Evolutionary conservation across 1,284 basidiomycete genomes (phyloP).

Genomic region (Ceratobasidium sp.): DNA sequence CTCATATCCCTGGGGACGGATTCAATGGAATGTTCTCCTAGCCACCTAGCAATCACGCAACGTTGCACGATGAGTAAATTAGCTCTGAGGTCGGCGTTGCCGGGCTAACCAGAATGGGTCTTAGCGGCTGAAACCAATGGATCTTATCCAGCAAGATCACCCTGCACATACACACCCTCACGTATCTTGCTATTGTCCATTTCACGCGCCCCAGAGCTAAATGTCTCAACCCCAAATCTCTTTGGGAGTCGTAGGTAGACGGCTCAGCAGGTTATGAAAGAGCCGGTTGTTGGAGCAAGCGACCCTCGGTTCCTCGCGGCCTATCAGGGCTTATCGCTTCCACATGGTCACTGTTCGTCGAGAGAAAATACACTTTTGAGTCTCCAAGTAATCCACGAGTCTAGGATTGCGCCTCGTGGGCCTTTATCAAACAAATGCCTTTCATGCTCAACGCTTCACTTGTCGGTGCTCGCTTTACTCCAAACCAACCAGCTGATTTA

Average conservation of each 20-base stretch:
- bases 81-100: not conserved
- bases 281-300: not conserved
- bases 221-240: constrained; percentile 12
- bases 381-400: not conserved
- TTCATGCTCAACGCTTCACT: not conserved
- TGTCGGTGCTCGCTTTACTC: too few species aligned
- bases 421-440: not conserved
- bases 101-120: constrained; percentile 22
- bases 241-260: not conserved
- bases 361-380: not conserved
- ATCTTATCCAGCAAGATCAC: constrained; percentile 18
- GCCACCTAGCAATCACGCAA: not conserved
- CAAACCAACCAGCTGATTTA: not conserved
- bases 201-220: constrained; percentile 2
- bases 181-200: constrained; percentile 1
- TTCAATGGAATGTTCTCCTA: not conserved
- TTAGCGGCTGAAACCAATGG: constrained; percentile 4
- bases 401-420: not conserved
- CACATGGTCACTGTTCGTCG: not conserved
- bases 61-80: constrained; percentile 1
- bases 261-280: not conserved
- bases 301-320: constrained; percentile 1
- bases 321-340: not conserved
- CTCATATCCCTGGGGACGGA: not conserved
- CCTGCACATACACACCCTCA: not conserved